Conservation (phyloP, 352 stramenopile species). For the Pythium utonaiense region DNA sequence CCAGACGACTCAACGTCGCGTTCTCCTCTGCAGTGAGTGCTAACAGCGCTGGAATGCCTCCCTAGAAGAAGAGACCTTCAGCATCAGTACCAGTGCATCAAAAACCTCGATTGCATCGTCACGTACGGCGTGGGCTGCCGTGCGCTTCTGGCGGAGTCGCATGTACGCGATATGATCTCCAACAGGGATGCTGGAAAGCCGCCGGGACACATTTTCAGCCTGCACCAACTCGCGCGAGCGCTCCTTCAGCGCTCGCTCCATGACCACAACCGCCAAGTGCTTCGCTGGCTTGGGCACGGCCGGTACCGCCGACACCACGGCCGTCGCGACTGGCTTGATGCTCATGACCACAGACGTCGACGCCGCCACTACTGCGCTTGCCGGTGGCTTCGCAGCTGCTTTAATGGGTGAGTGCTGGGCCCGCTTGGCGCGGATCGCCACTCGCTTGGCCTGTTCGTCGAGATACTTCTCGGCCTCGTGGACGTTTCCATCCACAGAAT, state of each 20-base stretch:
- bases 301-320: not conserved
- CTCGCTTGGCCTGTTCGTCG: conserved; percentile 9
- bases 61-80: conserved; percentile 35
- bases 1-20: conserved; percentile 33
- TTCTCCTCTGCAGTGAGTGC: conserved; percentile 44
- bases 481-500: conserved; percentile 16
- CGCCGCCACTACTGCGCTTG: not conserved
- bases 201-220: conserved; percentile 30
- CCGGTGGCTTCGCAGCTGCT: not conserved
- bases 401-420: not conserved
- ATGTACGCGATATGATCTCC: conserved; percentile 52
- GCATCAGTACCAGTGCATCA: not conserved
- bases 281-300: conserved; percentile 6
- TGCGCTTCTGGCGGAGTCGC: conserved; percentile 38
- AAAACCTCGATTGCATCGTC: not conserved
- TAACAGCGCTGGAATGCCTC: conserved; percentile 50
- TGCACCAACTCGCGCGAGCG: conserved; percentile 15
- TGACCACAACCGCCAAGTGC: conserved; percentile 35
- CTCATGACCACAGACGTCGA: conserved; percentile 3
- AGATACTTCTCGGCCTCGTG: conserved; percentile 14
- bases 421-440: conserved; percentile 1
- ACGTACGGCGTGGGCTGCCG: conserved; percentile 40
- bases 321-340: conserved; percentile 10
- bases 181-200: conserved; percentile 48
- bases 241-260: conserved; percentile 25